Conservation (phyloP, 306 rosid genomes). For the Sindora glabra region DNA sequence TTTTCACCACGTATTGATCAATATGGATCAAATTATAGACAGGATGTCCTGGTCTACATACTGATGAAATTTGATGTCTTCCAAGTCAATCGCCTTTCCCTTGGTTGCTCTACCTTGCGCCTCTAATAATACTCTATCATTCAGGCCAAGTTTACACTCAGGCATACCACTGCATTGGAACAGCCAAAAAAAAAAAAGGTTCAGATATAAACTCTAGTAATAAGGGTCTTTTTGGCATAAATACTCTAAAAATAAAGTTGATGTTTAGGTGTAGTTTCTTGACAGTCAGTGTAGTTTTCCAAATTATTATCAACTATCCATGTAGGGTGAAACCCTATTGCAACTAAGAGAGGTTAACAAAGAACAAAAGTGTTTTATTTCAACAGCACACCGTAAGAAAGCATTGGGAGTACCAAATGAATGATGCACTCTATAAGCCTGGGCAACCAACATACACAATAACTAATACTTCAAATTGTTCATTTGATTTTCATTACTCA, state of each 20-base stretch:
- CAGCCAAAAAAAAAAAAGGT: slow-evolving; percentile 20
- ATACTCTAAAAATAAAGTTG: background rate
- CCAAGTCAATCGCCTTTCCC: slow-evolving; percentile 97
- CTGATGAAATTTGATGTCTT: slow-evolving; percentile 99
- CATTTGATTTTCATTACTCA: background rate
- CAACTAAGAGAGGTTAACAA: background rate
- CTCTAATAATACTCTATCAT: slow-evolving; percentile 84
- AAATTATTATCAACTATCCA: slow-evolving; percentile 1
- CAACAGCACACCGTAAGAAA: slow-evolving; percentile 6
- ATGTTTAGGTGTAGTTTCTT: slow-evolving; percentile 5
- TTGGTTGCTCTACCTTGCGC: slow-evolving; percentile 89
- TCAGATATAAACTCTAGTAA: no score
- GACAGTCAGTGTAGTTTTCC: background rate
- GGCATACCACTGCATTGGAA: slow-evolving; percentile 90
- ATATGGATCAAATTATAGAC: background rate
- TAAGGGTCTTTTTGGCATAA: slow-evolving; percentile 7
- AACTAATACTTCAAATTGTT: background rate
- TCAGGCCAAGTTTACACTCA: slow-evolving; percentile 95
- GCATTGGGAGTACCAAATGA: background rate
- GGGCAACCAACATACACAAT: background rate
- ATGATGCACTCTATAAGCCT: background rate
- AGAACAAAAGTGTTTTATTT: background rate
- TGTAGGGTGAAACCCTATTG: slow-evolving; percentile 7
- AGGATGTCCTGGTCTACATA: slow-evolving; percentile 44
- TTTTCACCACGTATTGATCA: background rate